These are phyloP conservation scores for Isatis tinctoria DNA, from an alignment of 345 rosid genomes.

Conservation along the genomic window DNA sequence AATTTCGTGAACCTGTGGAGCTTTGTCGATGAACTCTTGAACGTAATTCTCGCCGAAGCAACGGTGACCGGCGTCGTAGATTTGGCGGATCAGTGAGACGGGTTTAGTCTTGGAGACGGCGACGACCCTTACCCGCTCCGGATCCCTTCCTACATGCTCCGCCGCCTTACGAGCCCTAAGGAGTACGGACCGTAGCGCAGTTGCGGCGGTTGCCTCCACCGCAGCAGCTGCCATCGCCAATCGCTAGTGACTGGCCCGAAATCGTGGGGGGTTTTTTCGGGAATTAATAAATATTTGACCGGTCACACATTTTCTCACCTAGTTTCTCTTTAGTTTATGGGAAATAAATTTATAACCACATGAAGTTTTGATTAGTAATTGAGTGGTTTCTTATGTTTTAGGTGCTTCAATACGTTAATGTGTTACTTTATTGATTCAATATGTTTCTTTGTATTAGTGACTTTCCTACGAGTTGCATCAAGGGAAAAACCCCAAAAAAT, in stretches of 20 bases:
- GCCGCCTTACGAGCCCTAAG: slow-evolving; percentile 70
- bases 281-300: neutral
- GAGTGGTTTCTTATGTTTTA: neutral
- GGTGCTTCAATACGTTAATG: neutral
- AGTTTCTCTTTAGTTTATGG: neutral
- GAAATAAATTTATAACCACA: neutral
- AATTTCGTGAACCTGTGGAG: slow-evolving; percentile 58
- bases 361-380: neutral
- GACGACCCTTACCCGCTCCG: slow-evolving; percentile 59
- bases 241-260: neutral
- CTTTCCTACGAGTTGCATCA: too few relatives aligned
- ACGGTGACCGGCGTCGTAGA: slow-evolving; percentile 89
- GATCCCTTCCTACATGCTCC: slow-evolving; percentile 44
- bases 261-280: neutral
- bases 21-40: slow-evolving; percentile 82
- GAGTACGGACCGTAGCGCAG: slow-evolving; percentile 70
- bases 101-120: slow-evolving; percentile 88
- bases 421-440: too few relatives aligned
- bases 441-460: too few relatives aligned
- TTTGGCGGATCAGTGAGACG: slow-evolving; percentile 73
- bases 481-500: too few relatives aligned
- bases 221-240: slow-evolving; percentile 54
- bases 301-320: neutral
- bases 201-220: slow-evolving; percentile 47
- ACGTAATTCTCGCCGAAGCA: slow-evolving; percentile 87